These are phyloP conservation scores for Termitomyces sp. DNA, from an alignment of 768 basidiomycete species.

Conservation along the genomic window DNA sequence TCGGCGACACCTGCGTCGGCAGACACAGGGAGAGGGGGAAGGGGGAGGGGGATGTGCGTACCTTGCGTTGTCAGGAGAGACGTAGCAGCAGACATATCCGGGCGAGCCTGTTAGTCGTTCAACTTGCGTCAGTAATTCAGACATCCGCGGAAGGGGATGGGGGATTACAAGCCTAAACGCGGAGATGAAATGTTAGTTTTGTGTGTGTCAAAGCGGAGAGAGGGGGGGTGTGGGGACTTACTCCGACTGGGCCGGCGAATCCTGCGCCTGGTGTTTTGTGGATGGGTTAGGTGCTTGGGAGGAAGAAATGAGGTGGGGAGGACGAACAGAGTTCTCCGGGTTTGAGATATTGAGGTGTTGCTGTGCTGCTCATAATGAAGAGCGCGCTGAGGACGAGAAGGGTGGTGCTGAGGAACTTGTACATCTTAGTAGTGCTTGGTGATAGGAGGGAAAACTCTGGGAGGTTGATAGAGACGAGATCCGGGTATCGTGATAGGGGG, in stretches of 20 bases:
- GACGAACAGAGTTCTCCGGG: constrained; percentile 6
- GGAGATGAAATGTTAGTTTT: neutral
- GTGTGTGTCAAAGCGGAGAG: too few relatives aligned
- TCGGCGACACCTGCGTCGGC: too few relatives aligned
- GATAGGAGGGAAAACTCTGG: neutral
- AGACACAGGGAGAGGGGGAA: too few relatives aligned
- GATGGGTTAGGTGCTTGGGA: neutral
- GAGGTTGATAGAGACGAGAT: neutral
- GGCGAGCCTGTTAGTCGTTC: neutral
- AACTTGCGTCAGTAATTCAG: neutral
- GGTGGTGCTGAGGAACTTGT: neutral
- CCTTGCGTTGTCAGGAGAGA: constrained; percentile 4
- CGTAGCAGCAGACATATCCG: neutral
- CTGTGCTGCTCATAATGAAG: neutral
- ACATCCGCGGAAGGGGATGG: neutral
- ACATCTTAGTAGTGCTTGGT: neutral
- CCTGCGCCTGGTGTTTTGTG: neutral
- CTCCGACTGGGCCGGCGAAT: constrained; percentile 9
- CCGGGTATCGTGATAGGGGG: neutral
- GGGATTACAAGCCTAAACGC: constrained; percentile 1
- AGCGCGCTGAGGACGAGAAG: neutral
- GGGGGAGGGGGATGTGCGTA: too few relatives aligned
- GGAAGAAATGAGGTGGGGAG: neutral
- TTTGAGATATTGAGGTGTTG: neutral
- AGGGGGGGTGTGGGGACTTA: neutral